phyloP scores from a whole-genome alignment of 108 stramenopile genomes.

The Seminavis robusta region DNA sequence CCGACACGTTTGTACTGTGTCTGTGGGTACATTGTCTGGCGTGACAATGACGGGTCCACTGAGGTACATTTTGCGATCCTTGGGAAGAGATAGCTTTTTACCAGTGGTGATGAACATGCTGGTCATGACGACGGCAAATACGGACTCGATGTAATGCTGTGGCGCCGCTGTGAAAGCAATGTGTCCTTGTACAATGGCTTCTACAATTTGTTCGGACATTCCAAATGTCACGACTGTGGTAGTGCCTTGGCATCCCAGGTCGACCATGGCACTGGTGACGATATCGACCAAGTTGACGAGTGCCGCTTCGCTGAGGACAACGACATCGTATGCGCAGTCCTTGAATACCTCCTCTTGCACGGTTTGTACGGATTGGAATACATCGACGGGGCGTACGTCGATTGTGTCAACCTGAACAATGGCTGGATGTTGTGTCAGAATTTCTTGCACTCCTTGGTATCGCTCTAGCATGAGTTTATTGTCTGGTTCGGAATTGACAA shows the following conservation, averaged over 20 bases:
- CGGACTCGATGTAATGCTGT: conserved; percentile 17
- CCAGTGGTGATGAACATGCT: conserved; percentile 19
- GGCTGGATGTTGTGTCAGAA: no score
- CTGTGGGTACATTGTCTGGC: conserved; percentile 16
- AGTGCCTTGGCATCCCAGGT: conserved; percentile 10
- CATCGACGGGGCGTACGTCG: no score
- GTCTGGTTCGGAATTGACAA: no score
- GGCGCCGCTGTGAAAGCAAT: conserved; percentile 11
- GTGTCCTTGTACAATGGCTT: conserved; percentile 12
- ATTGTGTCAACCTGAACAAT: no score
- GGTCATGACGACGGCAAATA: conserved; percentile 11
- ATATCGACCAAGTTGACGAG: background rate
- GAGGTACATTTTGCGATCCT: conserved; percentile 4
- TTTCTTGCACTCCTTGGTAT: no score
- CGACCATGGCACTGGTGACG: background rate
- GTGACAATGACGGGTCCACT: conserved; percentile 12
- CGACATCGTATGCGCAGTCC: conserved; percentile 14
- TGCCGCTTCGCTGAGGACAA: conserved; percentile 1
- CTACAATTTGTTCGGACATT: no score
- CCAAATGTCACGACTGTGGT: no score
- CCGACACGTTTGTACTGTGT: conserved; percentile 17
- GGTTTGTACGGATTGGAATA: no score
- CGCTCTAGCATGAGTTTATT: no score
- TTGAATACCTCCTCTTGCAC: no score
- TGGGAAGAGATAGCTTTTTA: conserved; percentile 11